Base-by-base conservation (phyloP, 345 rosid genomes). In the Rubroshorea leprosula region DNA sequence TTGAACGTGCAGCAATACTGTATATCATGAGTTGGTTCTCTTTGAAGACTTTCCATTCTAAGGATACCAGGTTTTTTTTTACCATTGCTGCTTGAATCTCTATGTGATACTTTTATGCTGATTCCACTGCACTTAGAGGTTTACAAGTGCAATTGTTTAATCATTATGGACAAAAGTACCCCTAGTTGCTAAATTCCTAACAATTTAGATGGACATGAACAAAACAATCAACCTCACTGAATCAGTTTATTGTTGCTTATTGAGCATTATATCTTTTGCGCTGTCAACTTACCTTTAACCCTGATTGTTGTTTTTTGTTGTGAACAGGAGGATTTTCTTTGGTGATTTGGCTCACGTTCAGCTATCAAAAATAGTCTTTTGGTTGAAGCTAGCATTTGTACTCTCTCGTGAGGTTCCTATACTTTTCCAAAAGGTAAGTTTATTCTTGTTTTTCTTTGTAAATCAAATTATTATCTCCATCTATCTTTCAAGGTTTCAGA, bases 321-420 rank as follows among this genome's bases (percentile, higher is more conserved):
- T 73, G 65, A 41, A 48, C 84, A 89, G 97, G 87, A 89, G 97
- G 87, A 69, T 47, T 22, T 31, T 24, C 31, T 92, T 90, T 78
- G 84, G 97, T 69, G 73, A 70, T 70, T 63, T 92, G 23, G 74
- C 76, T 65, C 55, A 65, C 5, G 58, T 84, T 72, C 80, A 76
- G 61, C 67, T 82, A 38, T 66, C 72, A 50, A 76, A 76, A 62
- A 64, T 78, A 68, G 80, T 75, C n/a, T 71, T 80, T 49, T 86
- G 85, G 85, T 69, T 93, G 77, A 79, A 46, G 76, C 61, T 83
- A 51, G 94, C 99, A 65, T 93, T 86, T 78, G 80, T 87, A 41
- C 89, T 77, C 58, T 76, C 89, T 69, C 78, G 81, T 58, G 96
- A 89, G 69, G 85, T 80, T 72, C 94, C 97, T 25, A 31, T 71